Evolutionary conservation across 83 land plant species (phyloP).

Genomic region (Larix sibirica): DNA sequence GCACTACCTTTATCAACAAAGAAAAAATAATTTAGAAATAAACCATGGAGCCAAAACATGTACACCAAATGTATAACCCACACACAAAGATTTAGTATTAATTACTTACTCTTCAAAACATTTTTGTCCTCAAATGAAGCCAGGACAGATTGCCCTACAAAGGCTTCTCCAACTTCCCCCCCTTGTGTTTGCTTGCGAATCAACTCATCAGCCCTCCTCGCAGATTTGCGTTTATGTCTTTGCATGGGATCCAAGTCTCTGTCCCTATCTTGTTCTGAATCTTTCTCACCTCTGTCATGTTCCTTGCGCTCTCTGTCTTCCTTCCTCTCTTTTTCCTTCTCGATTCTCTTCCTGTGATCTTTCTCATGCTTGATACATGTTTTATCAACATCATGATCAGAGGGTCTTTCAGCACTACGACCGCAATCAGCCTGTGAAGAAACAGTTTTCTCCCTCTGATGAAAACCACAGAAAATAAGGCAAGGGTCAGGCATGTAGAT

Average conservation of each 20-base stretch:
- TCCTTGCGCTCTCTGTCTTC: slow-evolving; percentile 53
- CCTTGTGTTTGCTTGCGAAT: slow-evolving; percentile 49
- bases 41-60: not conserved
- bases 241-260: slow-evolving; percentile 54
- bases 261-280: slow-evolving; percentile 50
- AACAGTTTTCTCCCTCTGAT: slow-evolving; percentile 52
- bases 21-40: not conserved
- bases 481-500: not conserved
- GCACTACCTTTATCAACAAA: not conserved
- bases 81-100: not conserved
- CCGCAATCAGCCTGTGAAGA: slow-evolving; percentile 49
- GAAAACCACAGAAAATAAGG: slow-evolving; percentile 3
- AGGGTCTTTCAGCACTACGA: slow-evolving; percentile 53
- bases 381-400: slow-evolving; percentile 49
- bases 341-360: slow-evolving; percentile 57
- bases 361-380: slow-evolving; percentile 45
- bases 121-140: slow-evolving; percentile 60
- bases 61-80: not conserved
- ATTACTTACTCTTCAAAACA: slow-evolving; percentile 59
- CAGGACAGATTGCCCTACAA: slow-evolving; percentile 35
- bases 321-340: slow-evolving; percentile 62
- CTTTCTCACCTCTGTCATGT: slow-evolving; percentile 58
- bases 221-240: slow-evolving; percentile 66
- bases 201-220: slow-evolving; percentile 66
- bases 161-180: slow-evolving; percentile 64